Conservation (phyloP, 305 asterid species). For the Fraxinus dipetala region DNA sequence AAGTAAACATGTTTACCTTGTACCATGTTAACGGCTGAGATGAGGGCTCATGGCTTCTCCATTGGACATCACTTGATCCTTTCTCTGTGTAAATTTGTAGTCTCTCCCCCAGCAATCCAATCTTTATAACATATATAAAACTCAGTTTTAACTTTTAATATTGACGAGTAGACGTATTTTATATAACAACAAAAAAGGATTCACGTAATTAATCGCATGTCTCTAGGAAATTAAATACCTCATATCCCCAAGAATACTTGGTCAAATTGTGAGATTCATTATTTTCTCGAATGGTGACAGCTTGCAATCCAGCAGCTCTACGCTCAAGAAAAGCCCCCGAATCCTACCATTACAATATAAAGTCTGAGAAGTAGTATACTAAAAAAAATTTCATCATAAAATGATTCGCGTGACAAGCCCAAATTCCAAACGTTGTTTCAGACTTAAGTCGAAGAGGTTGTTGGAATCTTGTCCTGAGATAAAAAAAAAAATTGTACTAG, state of each 20-base stretch:
- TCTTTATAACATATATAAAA: slow-evolving; percentile 37
- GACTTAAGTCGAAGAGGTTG: neutral
- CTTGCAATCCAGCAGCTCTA: slow-evolving; percentile 46
- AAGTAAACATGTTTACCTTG: slow-evolving; percentile 46
- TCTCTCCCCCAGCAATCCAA: slow-evolving; percentile 76
- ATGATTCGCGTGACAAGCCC: neutral
- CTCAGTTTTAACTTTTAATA: neutral
- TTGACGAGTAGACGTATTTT: neutral
- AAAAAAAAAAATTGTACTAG: neutral
- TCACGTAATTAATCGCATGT: neutral
- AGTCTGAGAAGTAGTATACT: neutral
- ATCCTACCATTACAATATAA: slow-evolving; percentile 43
- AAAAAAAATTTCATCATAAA: neutral
- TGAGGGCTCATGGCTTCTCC: slow-evolving; percentile 43
- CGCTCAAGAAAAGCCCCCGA: slow-evolving; percentile 77
- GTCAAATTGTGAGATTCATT: slow-evolving; percentile 30
- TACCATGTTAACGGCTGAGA: slow-evolving; percentile 71
- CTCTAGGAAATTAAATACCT: slow-evolving; percentile 40
- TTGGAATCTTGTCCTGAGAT: neutral
- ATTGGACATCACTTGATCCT: slow-evolving; percentile 40
- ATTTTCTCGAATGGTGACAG: slow-evolving; percentile 41
- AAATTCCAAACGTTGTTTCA: neutral
- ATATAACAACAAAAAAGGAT: neutral
- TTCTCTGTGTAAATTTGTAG: slow-evolving; percentile 43
- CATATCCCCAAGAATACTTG: slow-evolving; percentile 71